These are phyloP conservation scores for Lignosus rhinocerotis DNA, from an alignment of 1,284 basidiomycete genomes.

Conservation along the genomic window DNA sequence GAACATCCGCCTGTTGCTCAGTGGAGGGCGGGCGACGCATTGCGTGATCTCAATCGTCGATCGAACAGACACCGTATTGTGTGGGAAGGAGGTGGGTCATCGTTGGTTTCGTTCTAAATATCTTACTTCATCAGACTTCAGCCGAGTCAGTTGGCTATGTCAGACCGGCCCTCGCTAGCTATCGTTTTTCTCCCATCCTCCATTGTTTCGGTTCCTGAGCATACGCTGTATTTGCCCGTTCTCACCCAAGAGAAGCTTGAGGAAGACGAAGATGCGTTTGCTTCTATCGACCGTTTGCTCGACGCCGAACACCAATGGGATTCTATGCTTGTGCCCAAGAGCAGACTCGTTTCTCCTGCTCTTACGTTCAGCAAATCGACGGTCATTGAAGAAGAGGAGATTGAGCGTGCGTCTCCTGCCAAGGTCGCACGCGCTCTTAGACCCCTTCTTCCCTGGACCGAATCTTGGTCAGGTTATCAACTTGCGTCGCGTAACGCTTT, in stretches of 20 bases:
- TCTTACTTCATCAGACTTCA: conserved; percentile 46
- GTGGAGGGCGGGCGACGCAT: conserved; percentile 15
- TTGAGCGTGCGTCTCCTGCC: conserved; percentile 43
- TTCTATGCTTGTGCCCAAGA: conserved; percentile 42
- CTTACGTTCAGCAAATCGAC: conserved; percentile 37
- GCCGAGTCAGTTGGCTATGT: conserved; percentile 40
- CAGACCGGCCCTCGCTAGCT: conserved; percentile 57
- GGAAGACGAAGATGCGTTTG: conserved; percentile 34
- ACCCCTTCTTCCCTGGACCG: conserved; percentile 38
- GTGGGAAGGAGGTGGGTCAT: conserved; percentile 48
- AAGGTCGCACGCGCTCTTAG: conserved; percentile 48
- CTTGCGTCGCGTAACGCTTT: conserved; percentile 50
- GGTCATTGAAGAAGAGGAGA: conserved; percentile 48
- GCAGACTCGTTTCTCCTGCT: conserved; percentile 39
- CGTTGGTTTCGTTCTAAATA: conserved; percentile 31
- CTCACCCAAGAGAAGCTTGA: conserved; percentile 39
- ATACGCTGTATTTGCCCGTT: conserved; percentile 63
- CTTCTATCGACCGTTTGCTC: conserved; percentile 31
- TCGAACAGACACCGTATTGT: conserved; percentile 43
- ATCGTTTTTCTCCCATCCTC: conserved; percentile 61
- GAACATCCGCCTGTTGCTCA: conserved; percentile 18
- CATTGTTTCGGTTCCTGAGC: conserved; percentile 45
- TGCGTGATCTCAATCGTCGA: conserved; percentile 51
- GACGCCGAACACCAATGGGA: conserved; percentile 51
- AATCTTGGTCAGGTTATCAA: conserved; percentile 21